phyloP scores from a whole-genome alignment of 805 yeast genomes.

The Lipomyces oligophaga region DNA sequence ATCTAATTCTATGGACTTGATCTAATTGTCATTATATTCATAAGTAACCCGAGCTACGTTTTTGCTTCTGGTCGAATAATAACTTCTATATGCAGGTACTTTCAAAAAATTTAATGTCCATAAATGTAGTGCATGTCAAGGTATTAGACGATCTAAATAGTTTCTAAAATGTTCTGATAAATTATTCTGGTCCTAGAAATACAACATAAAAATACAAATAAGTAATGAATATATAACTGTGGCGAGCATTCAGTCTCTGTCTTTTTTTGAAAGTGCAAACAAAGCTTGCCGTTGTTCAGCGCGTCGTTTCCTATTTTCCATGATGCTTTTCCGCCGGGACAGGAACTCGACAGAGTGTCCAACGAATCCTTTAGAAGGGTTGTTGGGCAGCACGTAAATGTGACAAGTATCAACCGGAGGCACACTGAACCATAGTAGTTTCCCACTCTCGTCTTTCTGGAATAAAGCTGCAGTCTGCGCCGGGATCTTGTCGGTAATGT shows the following conservation, averaged over 20 bases:
- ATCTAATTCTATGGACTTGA: too few relatives aligned
- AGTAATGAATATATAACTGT: too few relatives aligned
- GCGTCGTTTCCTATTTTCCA: conserved; percentile 22
- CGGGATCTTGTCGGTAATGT: conserved; percentile 28
- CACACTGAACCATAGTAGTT: conserved; percentile 31
- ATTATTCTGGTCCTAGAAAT: too few relatives aligned
- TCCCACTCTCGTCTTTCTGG: conserved; percentile 27
- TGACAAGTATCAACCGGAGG: conserved; percentile 31
- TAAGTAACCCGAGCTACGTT: too few relatives aligned
- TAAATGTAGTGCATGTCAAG: too few relatives aligned
- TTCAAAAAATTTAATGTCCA: too few relatives aligned
- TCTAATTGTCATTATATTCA: too few relatives aligned
- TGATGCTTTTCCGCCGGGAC: conserved; percentile 13
- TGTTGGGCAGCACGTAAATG: conserved; percentile 1
- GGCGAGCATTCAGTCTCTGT: neutral
- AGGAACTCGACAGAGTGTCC: conserved; percentile 25
- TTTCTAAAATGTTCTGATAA: too few relatives aligned
- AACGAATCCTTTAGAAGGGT: conserved; percentile 12
- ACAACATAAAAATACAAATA: neutral
- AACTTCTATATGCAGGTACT: too few relatives aligned
- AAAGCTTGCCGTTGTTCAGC: conserved; percentile 15
- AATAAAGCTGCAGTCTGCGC: conserved; percentile 27
- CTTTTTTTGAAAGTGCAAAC: conserved; percentile 4
- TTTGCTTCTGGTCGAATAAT: too few relatives aligned
- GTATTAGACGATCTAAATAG: too few relatives aligned